Evolutionary conservation across 2,329 filamentous ascomycete genomes (phyloP).

Genomic region (Cercospora canescens): DNA sequence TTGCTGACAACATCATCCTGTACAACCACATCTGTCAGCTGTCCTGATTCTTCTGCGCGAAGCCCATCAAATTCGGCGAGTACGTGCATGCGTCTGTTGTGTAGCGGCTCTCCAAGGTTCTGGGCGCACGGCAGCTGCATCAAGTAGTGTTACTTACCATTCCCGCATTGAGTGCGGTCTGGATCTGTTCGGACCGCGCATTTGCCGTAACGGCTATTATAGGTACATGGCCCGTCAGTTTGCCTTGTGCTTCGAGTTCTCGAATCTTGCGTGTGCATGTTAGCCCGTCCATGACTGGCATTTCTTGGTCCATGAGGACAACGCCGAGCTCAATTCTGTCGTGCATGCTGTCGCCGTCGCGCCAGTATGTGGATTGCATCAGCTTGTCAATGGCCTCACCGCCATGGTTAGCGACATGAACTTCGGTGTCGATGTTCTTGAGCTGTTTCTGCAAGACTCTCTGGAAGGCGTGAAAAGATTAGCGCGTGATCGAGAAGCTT

Average conservation of each 20-base stretch:
- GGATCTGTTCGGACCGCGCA: slow-evolving; percentile 71
- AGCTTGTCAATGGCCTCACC: slow-evolving; percentile 50
- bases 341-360: slow-evolving; percentile 25
- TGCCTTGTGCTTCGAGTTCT: slow-evolving; percentile 63
- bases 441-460: slow-evolving; percentile 53
- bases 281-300: slow-evolving; percentile 69
- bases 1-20: slow-evolving; percentile 54
- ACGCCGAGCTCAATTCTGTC: slow-evolving; percentile 41
- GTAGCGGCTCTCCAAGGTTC: neutral
- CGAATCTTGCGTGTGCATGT: slow-evolving; percentile 71
- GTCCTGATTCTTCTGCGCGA: neutral
- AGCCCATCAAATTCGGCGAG: neutral
- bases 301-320: slow-evolving; percentile 79
- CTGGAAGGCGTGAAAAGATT: slow-evolving; percentile 38
- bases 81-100: neutral
- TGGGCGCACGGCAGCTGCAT: neutral
- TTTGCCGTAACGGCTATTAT: slow-evolving; percentile 85
- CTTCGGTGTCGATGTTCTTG: slow-evolving; percentile 48
- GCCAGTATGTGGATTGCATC: slow-evolving; percentile 45
- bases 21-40: slow-evolving; percentile 22
- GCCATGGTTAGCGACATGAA: slow-evolving; percentile 51
- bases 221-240: slow-evolving; percentile 66
- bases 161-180: slow-evolving; percentile 68
- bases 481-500: neutral
- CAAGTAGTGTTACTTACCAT: slow-evolving; percentile 51